Base-by-base conservation (phyloP, 2,329 filamentous ascomycete species). In the Penicillium italicum region DNA sequence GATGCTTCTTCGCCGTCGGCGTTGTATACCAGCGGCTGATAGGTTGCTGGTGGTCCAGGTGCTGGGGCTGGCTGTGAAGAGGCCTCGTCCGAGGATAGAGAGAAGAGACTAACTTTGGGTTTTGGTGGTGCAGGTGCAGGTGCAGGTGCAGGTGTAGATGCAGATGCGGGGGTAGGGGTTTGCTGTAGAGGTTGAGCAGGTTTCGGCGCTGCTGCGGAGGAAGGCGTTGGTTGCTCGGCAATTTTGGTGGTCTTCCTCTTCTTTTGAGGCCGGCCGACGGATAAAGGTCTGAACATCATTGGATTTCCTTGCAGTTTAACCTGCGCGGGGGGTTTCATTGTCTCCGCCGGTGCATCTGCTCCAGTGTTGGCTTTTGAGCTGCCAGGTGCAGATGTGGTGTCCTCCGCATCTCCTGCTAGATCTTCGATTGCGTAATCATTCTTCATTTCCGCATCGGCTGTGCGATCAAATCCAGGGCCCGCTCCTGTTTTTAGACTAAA, bases 231-330 rank as follows among this genome's bases (percentile, higher is more conserved):
- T 45, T 66, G 52, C 10, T 63, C 57, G 4, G 66, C 51, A 24
- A 73, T 71, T 36, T 71, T 71, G 40, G 60, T 50, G 16, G 53
- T 77, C 66, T 82, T 86, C 76, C 87, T 90, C 75, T 89, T 91
- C 60, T 82, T 83, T 30, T 85, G 81, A 60, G 88, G 90, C 58
- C 90, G 82, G 16, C 86, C 84, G 14, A 97, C 91, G 1, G 92
- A 96, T 36, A 97, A 78, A 4, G 93, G 93, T 69, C 87, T 89
- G 73, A 97, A 97, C 84, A 91, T 89, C 72, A 92, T 84, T 12
- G 91, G 85, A 64, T 92, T 94, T 20, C 89, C 89, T 66, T 85
- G 84, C 65, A 84, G 80, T 40, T 81, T 81, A 22, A 70, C 62
- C 36, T 73, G 68, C n/a, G 70, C 69, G 5, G 58, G 59, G 31